Base-by-base conservation (phyloP, 2,329 filamentous ascomycete species). In the Laburnicola sp. region DNA sequence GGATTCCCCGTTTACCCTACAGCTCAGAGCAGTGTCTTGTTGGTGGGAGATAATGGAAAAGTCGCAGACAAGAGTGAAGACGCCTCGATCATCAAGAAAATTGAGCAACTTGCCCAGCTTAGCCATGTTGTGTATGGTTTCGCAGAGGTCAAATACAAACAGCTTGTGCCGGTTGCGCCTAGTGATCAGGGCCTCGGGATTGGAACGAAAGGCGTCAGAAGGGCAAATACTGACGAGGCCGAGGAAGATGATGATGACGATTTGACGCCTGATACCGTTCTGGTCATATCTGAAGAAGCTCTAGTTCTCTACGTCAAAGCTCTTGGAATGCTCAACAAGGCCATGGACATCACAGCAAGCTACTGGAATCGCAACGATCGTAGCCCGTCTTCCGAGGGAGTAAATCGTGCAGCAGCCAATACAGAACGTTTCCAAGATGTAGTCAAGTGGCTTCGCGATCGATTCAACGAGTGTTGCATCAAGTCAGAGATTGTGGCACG, bases 41-140 rank as follows among this genome's bases (percentile, higher is more conserved):
- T 84, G 27, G 75, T 83, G 27, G 80, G 79, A 5, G 83, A 85
- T 54, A 86, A 87, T 47, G 82, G 82, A 8, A 88, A 83, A 65
- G 79, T 81, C 21, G 73, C 77, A 3, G 80, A 45, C 45, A 75
- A 85, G 21, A 91, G 97, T 57, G 92, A 97, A 66, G 94, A 97
- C 68, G 79, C 82, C 11, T 84, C 83, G 57, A 86, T 89, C 35
- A 85, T 93, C 2, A 87, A 91, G 65, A 82, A 84, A 38, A 91
- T 97, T 50, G 93, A 99, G 71, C 92, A 97, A 63, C 87, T 90
- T 58, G 94, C 94, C 1, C 94, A 91, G 28, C 83, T 92, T 34
- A 97, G 92, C 68, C 92, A 99, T 71, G 94, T 97, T 39, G 92
- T 99, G 2, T 99, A 92, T 70, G 92, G 93, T 2, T 97, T 99